phyloP scores from a whole-genome alignment of 768 basidiomycete genomes.

The Tephrocybe rancida region DNA sequence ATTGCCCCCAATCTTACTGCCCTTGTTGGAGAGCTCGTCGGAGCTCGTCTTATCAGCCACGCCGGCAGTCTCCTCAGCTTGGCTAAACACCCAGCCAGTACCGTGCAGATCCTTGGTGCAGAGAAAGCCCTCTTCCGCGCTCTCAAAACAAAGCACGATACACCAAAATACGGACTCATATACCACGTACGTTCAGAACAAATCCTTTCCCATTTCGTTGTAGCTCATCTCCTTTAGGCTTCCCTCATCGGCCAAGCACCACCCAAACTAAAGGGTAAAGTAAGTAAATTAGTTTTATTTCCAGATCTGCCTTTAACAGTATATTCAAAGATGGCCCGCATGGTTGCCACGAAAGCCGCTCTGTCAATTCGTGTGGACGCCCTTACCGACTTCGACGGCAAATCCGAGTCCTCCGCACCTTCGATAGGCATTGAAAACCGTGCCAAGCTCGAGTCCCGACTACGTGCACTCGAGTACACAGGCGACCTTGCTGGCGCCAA shows the following conservation, averaged over 20 bases:
- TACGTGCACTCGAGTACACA: slow-evolving; percentile 87
- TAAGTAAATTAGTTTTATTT: slow-evolving; percentile 25
- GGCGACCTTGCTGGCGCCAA: slow-evolving; percentile 74
- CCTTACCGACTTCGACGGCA: slow-evolving; percentile 88
- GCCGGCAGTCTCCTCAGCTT: slow-evolving; percentile 94
- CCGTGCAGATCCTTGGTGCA: slow-evolving; percentile 96
- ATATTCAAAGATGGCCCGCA: slow-evolving; percentile 85
- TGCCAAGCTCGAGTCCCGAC: slow-evolving; percentile 91
- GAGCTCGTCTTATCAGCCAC: slow-evolving; percentile 91
- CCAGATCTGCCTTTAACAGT: background rate
- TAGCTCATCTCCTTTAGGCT: slow-evolving; percentile 50
- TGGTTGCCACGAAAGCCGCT: slow-evolving; percentile 98
- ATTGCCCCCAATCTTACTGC: slow-evolving; percentile 97
- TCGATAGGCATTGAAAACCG: slow-evolving; percentile 93
- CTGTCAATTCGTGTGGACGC: slow-evolving; percentile 98
- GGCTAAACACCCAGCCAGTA: slow-evolving; percentile 97
- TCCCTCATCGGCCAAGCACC: slow-evolving; percentile 97
- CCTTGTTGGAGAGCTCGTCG: slow-evolving; percentile 90
- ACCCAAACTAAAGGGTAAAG: slow-evolving; percentile 97
- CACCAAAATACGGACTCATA: slow-evolving; percentile 99
- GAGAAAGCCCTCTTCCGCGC: slow-evolving; percentile 98
- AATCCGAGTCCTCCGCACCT: slow-evolving; percentile 80
- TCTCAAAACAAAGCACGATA: slow-evolving; percentile 98
- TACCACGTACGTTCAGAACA: slow-evolving; percentile 74
- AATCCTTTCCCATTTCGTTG: slow-evolving; percentile 2